Base-by-base conservation (phyloP, 148 eudicot species). In the Cornus florida region DNA sequence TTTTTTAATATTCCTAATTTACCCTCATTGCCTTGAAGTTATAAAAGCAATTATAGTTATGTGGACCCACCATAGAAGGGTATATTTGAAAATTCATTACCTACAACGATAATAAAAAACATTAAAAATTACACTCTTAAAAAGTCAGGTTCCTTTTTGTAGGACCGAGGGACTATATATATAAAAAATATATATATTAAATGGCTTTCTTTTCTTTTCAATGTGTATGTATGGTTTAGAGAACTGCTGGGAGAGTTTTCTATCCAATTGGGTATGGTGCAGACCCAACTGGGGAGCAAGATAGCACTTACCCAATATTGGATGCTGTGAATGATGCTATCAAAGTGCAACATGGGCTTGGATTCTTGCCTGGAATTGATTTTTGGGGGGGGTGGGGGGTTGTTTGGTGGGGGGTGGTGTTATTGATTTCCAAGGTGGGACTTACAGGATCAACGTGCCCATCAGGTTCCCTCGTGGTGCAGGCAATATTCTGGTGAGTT, bases 241-340 rank as follows among this genome's bases (percentile, higher is more conserved):
- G 79, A 43, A 4, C 9, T 19, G 31, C 10, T 19, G 89, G 83
- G 35, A 83, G 85, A 79, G 85, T 86, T 33, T 79, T 81, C 70
- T 79, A 84, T 32, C 86, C 86, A 23, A 86, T 74, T 11, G 89
- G 85, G 50, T 84, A 86, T 60, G 89, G 89, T 10, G 89, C 89
- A 23, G 86, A 86, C 76, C 89, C 89, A 3, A 84, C 75, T 0
- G 89, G 89, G 57, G 81, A 10, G 75, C 71, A 81, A 56, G 89
- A 86, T 67, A 83, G 89, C 86, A 77, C 69, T 10, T 71, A 78
- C 22, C 85, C 89, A 12, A 78, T 86, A 53, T 10, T 79, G 74
- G 70, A 46, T 8, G 83, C 85, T 0, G 4, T 86, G 60, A 48
- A 33, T 2, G 86, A 84, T 39, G 86, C 86, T 57, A 43, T 33